These are phyloP conservation scores for Fusarium chaquense DNA, from an alignment of 2,329 filamentous ascomycete species.

Conservation along the genomic window DNA sequence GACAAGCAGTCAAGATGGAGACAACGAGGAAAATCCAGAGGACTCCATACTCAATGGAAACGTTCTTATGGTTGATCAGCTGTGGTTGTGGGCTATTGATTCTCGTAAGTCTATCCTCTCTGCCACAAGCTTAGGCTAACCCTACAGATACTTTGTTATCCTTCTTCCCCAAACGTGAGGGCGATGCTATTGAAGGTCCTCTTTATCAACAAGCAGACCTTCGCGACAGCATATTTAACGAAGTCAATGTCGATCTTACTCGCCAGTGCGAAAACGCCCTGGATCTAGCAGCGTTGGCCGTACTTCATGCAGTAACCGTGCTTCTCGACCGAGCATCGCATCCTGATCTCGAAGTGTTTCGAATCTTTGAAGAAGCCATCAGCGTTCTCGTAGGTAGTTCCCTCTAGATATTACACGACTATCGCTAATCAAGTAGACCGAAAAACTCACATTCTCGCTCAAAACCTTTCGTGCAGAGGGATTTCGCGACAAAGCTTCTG, in stretches of 20 bases:
- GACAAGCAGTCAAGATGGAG: constrained; percentile 47
- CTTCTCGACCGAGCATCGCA: constrained; percentile 70
- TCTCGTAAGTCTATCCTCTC: constrained; percentile 55
- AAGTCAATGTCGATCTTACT: constrained; percentile 73
- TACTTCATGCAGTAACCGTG: constrained; percentile 71
- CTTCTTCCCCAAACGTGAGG: constrained; percentile 68
- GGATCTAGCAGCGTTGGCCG: constrained; percentile 72
- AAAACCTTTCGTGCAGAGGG: constrained; percentile 71
- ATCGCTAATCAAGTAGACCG: constrained; percentile 58
- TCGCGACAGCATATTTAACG: constrained; percentile 73
- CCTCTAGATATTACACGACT: rapidly evolving
- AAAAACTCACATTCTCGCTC: constrained; percentile 71
- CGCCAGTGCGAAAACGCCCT: constrained; percentile 71
- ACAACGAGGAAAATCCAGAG: constrained; percentile 51
- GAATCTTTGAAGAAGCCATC: constrained; percentile 75
- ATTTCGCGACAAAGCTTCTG: constrained; percentile 60
- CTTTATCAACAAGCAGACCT: constrained; percentile 71
- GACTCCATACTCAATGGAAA: constrained; percentile 65
- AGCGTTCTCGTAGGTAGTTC: constrained; percentile 64
- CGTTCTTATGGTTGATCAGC: constrained; percentile 74
- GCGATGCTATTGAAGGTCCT: constrained; percentile 65
- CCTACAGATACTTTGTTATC: constrained; percentile 62
- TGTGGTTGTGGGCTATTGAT: constrained; percentile 72
- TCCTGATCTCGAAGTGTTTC: constrained; percentile 71
- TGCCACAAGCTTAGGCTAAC: not conserved